phyloP scores from a whole-genome alignment of 1,139 yeast species.

The Diutina mesorugosa region DNA sequence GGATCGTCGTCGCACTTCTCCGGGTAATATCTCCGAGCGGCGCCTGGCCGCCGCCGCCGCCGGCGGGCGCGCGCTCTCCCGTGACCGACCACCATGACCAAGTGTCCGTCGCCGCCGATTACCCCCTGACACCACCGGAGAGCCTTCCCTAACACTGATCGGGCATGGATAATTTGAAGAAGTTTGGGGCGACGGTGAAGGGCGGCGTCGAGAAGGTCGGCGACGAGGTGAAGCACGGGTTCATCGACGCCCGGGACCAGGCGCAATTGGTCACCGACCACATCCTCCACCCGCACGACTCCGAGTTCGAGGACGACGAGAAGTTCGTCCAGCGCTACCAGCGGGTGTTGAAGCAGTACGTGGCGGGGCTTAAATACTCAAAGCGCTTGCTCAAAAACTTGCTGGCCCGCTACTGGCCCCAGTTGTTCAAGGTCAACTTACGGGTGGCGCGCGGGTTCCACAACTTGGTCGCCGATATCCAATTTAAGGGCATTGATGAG shows the following conservation, averaged over 20 bases:
- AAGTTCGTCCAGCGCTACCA: neutral
- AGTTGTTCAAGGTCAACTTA: conserved; percentile 20
- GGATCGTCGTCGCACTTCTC: too few relatives aligned
- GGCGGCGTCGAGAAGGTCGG: neutral
- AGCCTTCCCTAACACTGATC: too few relatives aligned
- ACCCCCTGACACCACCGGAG: too few relatives aligned
- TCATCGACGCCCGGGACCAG: neutral
- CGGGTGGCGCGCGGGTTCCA: conserved; percentile 19
- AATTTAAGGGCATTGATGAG: conserved; percentile 29
- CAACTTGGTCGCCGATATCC: conserved; percentile 25
- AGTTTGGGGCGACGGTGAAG: neutral
- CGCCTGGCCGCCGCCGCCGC: too few relatives aligned
- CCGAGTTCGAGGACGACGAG: neutral
- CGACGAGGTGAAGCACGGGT: neutral
- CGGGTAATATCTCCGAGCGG: too few relatives aligned
- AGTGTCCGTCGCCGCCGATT: too few relatives aligned
- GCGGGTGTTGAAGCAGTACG: neutral
- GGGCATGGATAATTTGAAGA: neutral
- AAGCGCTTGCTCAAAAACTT: conserved; percentile 20
- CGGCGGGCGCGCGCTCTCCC: too few relatives aligned
- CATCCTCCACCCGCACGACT: neutral
- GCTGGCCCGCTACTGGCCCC: conserved; percentile 21
- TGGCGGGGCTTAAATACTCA: conserved; percentile 27
- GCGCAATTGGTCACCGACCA: neutral
- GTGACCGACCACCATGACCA: too few relatives aligned